Conservation (phyloP, 179 eudicot species). For the Patellifolia procumbens region DNA sequence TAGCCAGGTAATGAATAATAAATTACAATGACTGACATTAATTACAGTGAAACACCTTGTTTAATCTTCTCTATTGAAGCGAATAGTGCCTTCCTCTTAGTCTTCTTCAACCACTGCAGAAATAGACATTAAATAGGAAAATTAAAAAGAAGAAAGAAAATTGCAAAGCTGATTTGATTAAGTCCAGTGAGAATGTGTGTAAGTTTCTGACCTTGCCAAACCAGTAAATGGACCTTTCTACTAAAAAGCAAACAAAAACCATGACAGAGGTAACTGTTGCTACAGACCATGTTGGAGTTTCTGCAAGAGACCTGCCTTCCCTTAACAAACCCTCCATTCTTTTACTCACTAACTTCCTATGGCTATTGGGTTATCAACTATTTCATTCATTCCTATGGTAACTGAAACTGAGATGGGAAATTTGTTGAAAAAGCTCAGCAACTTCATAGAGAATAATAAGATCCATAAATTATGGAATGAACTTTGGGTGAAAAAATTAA, state of each 20-base stretch:
- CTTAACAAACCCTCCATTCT: conserved; percentile 40
- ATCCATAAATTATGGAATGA: conserved; percentile 32
- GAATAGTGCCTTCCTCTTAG: conserved; percentile 82
- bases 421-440: background rate
- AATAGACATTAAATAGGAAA: conserved; percentile 1
- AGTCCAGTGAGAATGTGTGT: background rate
- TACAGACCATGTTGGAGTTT: conserved; percentile 97
- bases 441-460: conserved; percentile 2
- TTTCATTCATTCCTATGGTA: background rate
- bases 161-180: background rate
- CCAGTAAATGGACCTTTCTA: conserved; percentile 79
- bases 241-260: conserved; percentile 86
- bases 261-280: conserved; percentile 89
- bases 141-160: background rate
- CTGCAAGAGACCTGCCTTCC: conserved; percentile 88
- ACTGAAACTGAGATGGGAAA: background rate
- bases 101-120: conserved; percentile 89
- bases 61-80: conserved; percentile 95
- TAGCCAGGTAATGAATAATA: too few relatives aligned
- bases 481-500: background rate
- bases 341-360: background rate
- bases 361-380: background rate
- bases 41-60: conserved; percentile 53
- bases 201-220: conserved; percentile 67
- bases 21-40: background rate